Evolutionary conservation across 148 eudicot genomes (phyloP), one percentile per base, ranked within the genome.

Genomic region (Arbutus unedo): DNA sequence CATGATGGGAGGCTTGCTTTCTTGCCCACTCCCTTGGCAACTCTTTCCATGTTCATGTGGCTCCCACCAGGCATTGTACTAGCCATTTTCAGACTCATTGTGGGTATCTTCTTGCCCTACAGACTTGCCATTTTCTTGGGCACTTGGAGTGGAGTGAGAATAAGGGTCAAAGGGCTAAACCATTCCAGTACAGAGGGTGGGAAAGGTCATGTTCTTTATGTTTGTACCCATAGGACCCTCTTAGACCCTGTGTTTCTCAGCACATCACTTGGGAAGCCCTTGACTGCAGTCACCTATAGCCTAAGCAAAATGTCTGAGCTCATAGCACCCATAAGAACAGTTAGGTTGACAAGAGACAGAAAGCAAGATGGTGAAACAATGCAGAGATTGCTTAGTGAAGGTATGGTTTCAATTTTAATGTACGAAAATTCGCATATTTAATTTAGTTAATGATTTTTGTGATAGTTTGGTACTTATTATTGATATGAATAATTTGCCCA

Each of bases 1-100:
- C 98, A 96, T 86, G 98, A 96, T 83, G 98, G 98, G 4, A 90
- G 98, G 74, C 88, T 96, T 51, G 98, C 97, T 2, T 93, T 92
- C 79, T 85, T 91, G 21, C 98, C 98, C 6, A 96, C 98, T 2
- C 95, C 98, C 8, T 76, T 77, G 3, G 93, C 98, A 31, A 87
- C 97, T 54, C 88, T 96, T 3, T 49, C 81, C 50, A 91, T 91
- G 93, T 90, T 96, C 89, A 74, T 93, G 59, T 96, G 97, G 98
- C 87, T 96, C 55, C 99, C 98, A 4, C 25, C 89, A 0, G 99
- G 90, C 16, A 55, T 94, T 10, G 18, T 86, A 73, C 82, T 96
- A 10, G 90, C 94, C 25, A 64, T 93, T n/a, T 85, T 89, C 78
- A 84, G 98, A 51, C 78, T 96, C 8, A 2, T 87, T 49, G 84